Percentiles rank a stretch among this genome's conserved stretches.
phyloP scores from a whole-genome alignment of 768 basidiomycete species.

The Udeniomyces megalosporus region DNA sequence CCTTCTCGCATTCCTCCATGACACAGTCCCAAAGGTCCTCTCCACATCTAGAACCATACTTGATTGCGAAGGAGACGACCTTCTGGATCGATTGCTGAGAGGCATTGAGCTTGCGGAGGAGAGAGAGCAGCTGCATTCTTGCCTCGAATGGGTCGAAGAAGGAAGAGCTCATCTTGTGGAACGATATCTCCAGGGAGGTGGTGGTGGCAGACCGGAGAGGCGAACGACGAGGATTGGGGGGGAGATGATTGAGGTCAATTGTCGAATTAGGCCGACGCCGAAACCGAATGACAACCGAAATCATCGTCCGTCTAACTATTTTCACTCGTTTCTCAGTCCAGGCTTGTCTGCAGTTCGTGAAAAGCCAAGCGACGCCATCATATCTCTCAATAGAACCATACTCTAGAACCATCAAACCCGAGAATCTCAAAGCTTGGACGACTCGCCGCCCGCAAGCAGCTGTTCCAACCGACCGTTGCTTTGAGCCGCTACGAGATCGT shows the following conservation, averaged over 20 bases:
- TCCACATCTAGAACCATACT: slow-evolving; percentile 66
- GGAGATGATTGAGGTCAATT: too few species aligned
- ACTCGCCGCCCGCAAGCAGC: background rate
- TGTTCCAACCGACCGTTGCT: background rate
- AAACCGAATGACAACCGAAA: too few species aligned
- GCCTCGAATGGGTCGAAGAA: slow-evolving; percentile 30
- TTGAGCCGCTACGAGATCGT: background rate
- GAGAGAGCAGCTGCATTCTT: slow-evolving; percentile 52
- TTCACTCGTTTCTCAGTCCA: background rate
- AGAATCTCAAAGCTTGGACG: background rate
- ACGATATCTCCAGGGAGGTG: too few species aligned
- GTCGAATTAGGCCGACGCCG: too few species aligned
- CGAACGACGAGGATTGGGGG: too few species aligned
- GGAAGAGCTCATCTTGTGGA: background rate
- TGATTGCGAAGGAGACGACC: slow-evolving; percentile 67
- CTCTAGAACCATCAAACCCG: too few species aligned
- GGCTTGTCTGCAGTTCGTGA: background rate
- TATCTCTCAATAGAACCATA: background rate
- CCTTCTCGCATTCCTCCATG: slow-evolving; percentile 79
- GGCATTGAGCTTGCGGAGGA: slow-evolving; percentile 51
- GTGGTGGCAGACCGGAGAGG: too few species aligned
- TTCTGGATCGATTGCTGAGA: slow-evolving; percentile 79
- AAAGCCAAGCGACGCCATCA: background rate
- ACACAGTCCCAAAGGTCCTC: slow-evolving; percentile 92
- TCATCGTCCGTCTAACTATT: background rate